Base-by-base conservation (phyloP, 106 monocot species). In the Dendrobium officinale region DNA sequence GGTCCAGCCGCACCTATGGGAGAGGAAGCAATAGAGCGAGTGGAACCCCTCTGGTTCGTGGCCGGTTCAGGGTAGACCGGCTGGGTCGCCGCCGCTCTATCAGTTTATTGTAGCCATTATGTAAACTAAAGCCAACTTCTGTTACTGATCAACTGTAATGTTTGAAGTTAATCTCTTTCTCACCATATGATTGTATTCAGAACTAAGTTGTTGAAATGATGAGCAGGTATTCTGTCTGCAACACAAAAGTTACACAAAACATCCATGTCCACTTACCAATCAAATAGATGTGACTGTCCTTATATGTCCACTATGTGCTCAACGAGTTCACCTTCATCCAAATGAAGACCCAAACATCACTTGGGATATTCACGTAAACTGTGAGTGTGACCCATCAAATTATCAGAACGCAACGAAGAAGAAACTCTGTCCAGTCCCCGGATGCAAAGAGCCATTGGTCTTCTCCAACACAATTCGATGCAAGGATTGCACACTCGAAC, bases 231-330 rank as follows among this genome's bases (percentile, higher is more conserved):
- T 93, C 73, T 96, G 96, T 72, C 83, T 93, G 77, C 83, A 93
- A 75, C 96, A 96, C 73, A 88, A 91, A 87, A 88, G 89, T 75
- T 91, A 93, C 79, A 82, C 51, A 17, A 84, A 77, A 55, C 96
- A 93, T 70, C 87, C 49, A 11, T 96, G 96, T 59, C 92, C 93
- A 59, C 83, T 89, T 79, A 92, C 90, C 77, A 86, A 85, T 56
- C 85, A 84, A 49, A 31, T 90, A 29, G 96, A 93, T 72, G 88
- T 89, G 27, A 92, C 87, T 10, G 93, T 96, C 31, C 56, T 96
- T 42, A 75, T 93, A 15, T 96, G 96, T 58, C 96, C 96, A n/a
- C 87, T 96, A 73, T 96, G 96, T 84, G 92, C 93, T 51, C 88
- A 93, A 85, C 81, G 88, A 11, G 90, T 96, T 77, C 91, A 87